phyloP scores from a whole-genome alignment of 192 early-diverging fungal species.

The Umbelopsis sp. region DNA sequence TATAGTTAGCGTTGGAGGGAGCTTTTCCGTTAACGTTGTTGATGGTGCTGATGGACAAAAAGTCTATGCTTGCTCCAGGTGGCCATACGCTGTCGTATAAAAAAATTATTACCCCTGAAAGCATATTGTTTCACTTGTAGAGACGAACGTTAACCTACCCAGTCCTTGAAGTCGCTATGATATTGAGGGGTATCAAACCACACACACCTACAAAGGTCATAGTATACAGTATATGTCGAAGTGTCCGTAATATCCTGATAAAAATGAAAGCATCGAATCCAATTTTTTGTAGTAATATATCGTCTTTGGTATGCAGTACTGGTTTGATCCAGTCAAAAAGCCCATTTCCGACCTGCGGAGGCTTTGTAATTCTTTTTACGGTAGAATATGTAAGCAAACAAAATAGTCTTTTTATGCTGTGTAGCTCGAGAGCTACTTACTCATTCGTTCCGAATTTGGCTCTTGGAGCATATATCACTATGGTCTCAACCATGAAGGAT shows the following conservation, averaged over 20 bases:
- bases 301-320: conserved; percentile 60
- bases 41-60: conserved; percentile 42
- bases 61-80: conserved; percentile 36
- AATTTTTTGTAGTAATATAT: conserved; percentile 60
- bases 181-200: conserved; percentile 68
- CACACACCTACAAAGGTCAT: conserved; percentile 63
- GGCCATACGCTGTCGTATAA: conserved; percentile 35
- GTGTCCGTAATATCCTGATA: conserved; percentile 64
- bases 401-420: background rate
- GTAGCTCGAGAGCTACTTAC: conserved; percentile 26
- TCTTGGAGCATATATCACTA: conserved; percentile 55
- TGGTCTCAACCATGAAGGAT: conserved; percentile 6
- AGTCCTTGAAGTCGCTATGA: conserved; percentile 42
- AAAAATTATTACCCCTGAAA: background rate
- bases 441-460: conserved; percentile 34
- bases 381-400: background rate
- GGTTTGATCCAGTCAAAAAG: conserved; percentile 67
- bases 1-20: conserved; percentile 31
- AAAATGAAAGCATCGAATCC: conserved; percentile 75
- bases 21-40: conserved; percentile 31
- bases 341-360: conserved; percentile 63
- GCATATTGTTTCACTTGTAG: background rate
- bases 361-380: conserved; percentile 42
- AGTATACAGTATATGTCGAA: conserved; percentile 56
- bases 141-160: conserved; percentile 21